Evolutionary conservation across 345 rosid species (phyloP).

Genomic region (Linum lewisii): DNA sequence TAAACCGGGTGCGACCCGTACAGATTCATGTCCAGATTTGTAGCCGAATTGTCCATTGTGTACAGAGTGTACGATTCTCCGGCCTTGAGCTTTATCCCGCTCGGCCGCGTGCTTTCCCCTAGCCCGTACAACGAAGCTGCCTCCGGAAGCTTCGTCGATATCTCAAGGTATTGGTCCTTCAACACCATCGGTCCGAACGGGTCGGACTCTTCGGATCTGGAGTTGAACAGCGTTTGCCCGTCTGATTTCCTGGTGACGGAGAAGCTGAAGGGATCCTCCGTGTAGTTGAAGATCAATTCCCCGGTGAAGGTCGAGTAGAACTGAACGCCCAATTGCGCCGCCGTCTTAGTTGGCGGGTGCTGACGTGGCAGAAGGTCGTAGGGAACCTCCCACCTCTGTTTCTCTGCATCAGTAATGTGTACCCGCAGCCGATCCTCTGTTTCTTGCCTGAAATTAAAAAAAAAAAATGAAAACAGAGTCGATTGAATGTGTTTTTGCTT

Average conservation of each 20-base stretch:
- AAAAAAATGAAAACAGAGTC: no score
- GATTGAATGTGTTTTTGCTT: no score
- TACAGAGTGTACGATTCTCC: slow-evolving; percentile 86
- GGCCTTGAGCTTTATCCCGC: slow-evolving; percentile 76
- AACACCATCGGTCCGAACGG: slow-evolving; percentile 62
- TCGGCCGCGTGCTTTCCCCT: slow-evolving; percentile 87
- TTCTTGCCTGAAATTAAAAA: slow-evolving; percentile 45
- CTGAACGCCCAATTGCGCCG: slow-evolving; percentile 31
- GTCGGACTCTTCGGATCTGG: slow-evolving; percentile 39
- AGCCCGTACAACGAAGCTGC: slow-evolving; percentile 84
- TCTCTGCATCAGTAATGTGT: slow-evolving; percentile 73
- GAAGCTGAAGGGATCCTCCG: slow-evolving; percentile 69
- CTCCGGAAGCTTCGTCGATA: slow-evolving; percentile 71
- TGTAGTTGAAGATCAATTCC: slow-evolving; percentile 55
- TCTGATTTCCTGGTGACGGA: slow-evolving; percentile 72
- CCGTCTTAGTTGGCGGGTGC: slow-evolving; percentile 47
- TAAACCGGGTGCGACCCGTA: slow-evolving; percentile 94
- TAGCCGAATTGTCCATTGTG: slow-evolving; percentile 76
- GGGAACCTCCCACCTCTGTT: slow-evolving; percentile 93
- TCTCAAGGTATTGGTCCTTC: slow-evolving; percentile 93
- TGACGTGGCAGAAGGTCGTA: slow-evolving; percentile 75
- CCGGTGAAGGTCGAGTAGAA: slow-evolving; percentile 37
- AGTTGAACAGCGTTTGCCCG: slow-evolving; percentile 69
- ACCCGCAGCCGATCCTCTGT: slow-evolving; percentile 67
- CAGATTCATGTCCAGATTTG: slow-evolving; percentile 67